Evolutionary conservation across 495 filamentous ascomycete genomes (phyloP).

Genomic region (Penicillium atrosanguineum): DNA sequence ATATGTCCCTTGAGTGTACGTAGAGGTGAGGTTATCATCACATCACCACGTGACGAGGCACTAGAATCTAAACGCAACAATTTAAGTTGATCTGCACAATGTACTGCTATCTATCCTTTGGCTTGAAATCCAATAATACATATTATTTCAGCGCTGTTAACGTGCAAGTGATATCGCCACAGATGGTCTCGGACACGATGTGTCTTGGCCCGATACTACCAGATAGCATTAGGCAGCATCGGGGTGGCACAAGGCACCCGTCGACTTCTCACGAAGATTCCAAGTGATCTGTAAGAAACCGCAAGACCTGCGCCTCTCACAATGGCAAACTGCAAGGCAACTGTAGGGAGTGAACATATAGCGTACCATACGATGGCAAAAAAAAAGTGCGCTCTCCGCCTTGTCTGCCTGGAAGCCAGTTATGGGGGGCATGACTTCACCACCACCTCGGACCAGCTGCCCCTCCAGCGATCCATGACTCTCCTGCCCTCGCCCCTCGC

Average conservation of each 20-base stretch:
- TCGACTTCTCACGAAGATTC: background rate
- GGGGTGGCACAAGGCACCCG: background rate
- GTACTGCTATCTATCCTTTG: background rate
- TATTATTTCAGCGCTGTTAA: no score
- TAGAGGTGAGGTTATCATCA: background rate
- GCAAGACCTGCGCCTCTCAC: background rate
- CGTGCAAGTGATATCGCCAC: background rate
- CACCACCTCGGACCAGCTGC: conserved; percentile 11
- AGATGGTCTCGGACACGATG: background rate
- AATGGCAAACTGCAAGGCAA: background rate
- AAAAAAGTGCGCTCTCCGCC: conserved; percentile 32
- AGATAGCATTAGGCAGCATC: background rate
- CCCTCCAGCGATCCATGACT: conserved; percentile 35
- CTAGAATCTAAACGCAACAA: background rate
- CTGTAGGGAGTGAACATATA: conserved; percentile 1
- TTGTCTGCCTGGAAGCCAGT: conserved; percentile 23
- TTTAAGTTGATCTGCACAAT: background rate
- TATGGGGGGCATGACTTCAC: conserved; percentile 20
- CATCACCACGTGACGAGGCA: background rate
- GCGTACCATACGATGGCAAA: conserved; percentile 14
- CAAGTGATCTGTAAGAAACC: background rate
- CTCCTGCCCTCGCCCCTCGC: conserved; percentile 43
- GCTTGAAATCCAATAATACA: no score
- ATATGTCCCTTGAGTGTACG: no score
- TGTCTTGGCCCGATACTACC: background rate